Evolutionary conservation across 176 grass and related monocot genomes (phyloP), one percentile per base, ranked within the genome.

Genomic region (Triticum turgidum): DNA sequence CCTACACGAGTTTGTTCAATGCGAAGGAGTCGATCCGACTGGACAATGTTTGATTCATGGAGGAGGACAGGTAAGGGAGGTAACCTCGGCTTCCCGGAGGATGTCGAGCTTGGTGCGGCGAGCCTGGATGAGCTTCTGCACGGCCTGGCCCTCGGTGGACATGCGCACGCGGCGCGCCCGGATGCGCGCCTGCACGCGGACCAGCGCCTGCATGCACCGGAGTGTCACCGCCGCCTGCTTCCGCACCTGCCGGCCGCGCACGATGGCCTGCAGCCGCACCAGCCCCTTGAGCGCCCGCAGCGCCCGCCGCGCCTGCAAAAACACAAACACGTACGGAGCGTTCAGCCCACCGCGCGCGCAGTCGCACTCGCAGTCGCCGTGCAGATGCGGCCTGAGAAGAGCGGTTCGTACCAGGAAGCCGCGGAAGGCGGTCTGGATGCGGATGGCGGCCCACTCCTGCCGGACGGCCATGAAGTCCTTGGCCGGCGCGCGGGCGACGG

Each of bases 211-310:
- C 97, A 98, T 96, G 83, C 97, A 98, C 52, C 94, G 90, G 9
- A 99, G 92, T 21, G 97, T 99, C 80, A 93, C 94, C 3, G 94
- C 97, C 52, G 97, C 97, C 85, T 99, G 97, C 85, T 96, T 99
- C 30, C 97, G 29, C 52, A 99, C 97, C 85, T 99, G 97, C 62
- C 97, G 89, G 21, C 97, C 97, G 11, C 97, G 90, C 27, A 96
- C 97, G 79, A 99, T 99, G 24, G 97, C 97, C 92, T 99, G 97
- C 32, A 99, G 86, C 66, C 97, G 79, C 76, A 99, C 97, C 34
- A 99, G 24, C 20, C 97, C 94, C 86, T 93, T 94, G 76, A 99
- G 76, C 68, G 94, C 94, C 38, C 87, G 86, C 27, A 94, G 61
- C 21, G 97, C 97, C 10, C 97, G 72, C 61, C 92, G 63, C 22